phyloP scores from a whole-genome alignment of 306 rosid species.

The Cicer chorassanicum region DNA sequence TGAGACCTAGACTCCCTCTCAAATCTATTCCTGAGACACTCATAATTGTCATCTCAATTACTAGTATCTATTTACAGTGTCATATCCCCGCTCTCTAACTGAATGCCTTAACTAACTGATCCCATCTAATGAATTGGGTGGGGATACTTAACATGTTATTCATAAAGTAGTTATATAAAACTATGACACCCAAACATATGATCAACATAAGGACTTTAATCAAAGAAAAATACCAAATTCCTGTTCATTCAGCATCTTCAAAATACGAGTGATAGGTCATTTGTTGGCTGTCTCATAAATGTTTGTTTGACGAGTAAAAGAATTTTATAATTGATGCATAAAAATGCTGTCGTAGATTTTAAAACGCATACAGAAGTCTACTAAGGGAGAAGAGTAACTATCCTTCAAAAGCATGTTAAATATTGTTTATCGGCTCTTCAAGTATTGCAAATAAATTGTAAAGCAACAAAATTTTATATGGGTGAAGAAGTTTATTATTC shows the following conservation, averaged over 20 bases:
- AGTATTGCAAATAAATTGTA: slow-evolving; percentile 24
- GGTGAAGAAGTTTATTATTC: slow-evolving; percentile 30
- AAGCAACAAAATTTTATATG: slow-evolving; percentile 6
- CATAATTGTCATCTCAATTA: background rate
- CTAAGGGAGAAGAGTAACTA: background rate
- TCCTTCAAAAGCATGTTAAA: background rate
- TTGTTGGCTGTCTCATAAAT: slow-evolving; percentile 9
- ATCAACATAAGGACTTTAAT: slow-evolving; percentile 8
- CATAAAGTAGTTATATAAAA: slow-evolving; percentile 15
- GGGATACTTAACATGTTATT: background rate
- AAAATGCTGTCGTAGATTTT: slow-evolving; percentile 13
- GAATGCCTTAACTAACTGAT: background rate
- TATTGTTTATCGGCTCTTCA: slow-evolving; percentile 20
- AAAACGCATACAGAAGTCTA: slow-evolving; percentile 2
- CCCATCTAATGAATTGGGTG: background rate
- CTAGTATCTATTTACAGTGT: background rate
- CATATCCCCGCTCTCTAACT: background rate
- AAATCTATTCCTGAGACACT: background rate
- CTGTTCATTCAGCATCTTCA: slow-evolving; percentile 17
- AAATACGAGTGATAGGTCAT: slow-evolving; percentile 6
- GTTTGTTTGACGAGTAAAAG: background rate
- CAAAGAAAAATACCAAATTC: slow-evolving; percentile 18
- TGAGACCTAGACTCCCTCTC: slow-evolving; percentile 2
- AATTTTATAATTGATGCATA: slow-evolving; percentile 1
- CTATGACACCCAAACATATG: slow-evolving; percentile 3